Evolutionary conservation across 1,284 basidiomycete species (phyloP).

Genomic region (Rhodotorula sp.): DNA sequence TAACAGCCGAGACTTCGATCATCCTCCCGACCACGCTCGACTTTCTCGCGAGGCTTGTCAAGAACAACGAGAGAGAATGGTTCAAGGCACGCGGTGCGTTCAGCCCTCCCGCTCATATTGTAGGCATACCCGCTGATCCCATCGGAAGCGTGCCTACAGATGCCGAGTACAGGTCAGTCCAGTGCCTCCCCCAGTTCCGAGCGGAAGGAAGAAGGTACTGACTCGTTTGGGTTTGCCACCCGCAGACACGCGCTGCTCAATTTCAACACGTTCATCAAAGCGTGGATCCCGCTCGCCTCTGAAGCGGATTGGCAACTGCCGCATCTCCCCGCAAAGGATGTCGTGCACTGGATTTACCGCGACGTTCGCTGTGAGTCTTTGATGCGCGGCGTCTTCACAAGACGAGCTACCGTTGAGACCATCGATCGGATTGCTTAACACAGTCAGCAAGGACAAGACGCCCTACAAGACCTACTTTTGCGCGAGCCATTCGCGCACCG

Average conservation of each 20-base stretch:
- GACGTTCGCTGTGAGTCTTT: constrained; percentile 29
- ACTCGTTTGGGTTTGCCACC: constrained; percentile 25
- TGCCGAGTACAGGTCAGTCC: not conserved
- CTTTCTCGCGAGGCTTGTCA: constrained; percentile 42
- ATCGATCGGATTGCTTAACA: not conserved
- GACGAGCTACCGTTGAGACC: not conserved
- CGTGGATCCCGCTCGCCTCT: constrained; percentile 44
- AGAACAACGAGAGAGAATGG: constrained; percentile 48
- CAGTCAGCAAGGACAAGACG: constrained; percentile 36
- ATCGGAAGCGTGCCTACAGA: not conserved
- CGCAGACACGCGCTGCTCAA: constrained; percentile 43
- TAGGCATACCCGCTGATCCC: not conserved
- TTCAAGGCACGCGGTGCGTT: constrained; percentile 35
- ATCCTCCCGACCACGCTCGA: constrained; percentile 45
- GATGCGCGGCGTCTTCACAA: not conserved
- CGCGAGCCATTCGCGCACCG: constrained; percentile 44
- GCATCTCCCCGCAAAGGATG: constrained; percentile 48
- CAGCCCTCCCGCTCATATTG: not conserved
- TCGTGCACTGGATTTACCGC: constrained; percentile 47
- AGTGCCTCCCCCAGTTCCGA: not conserved
- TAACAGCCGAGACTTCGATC: constrained; percentile 32
- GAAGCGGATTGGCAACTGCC: constrained; percentile 48
- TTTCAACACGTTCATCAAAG: constrained; percentile 46
- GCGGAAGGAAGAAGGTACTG: not conserved
- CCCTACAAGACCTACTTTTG: constrained; percentile 42